Percentiles rank a stretch among this genome's conserved stretches.
These are phyloP conservation scores for Sporobolomyces phaffii DNA, from an alignment of 768 basidiomycete species.

Conservation along the genomic window DNA sequence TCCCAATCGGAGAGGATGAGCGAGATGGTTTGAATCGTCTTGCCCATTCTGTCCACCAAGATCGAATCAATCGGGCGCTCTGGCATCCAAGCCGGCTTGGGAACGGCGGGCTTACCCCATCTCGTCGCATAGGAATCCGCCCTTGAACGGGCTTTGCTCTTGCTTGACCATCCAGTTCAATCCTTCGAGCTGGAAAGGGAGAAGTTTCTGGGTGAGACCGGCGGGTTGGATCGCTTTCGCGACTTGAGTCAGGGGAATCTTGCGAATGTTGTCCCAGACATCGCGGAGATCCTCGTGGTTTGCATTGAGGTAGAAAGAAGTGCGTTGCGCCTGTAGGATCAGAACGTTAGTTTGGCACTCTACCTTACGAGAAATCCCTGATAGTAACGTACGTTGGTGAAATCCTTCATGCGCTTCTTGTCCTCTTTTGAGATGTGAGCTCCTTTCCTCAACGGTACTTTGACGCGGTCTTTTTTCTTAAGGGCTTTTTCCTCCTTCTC, in stretches of 20 bases:
- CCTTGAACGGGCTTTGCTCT: constrained; percentile 72
- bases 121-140: constrained; percentile 71
- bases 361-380: too few relatives aligned
- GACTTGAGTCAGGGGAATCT: constrained; percentile 57
- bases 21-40: constrained; percentile 94
- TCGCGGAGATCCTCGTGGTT: constrained; percentile 34
- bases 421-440: constrained; percentile 34
- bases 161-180: constrained; percentile 93
- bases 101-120: constrained; percentile 47
- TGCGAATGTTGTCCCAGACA: constrained; percentile 58
- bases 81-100: too few relatives aligned
- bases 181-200: constrained; percentile 94
- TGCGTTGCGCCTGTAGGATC: constrained; percentile 11
- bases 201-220: constrained; percentile 72
- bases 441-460: constrained; percentile 48
- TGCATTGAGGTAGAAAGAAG: constrained; percentile 23
- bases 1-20: constrained; percentile 68
- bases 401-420: constrained; percentile 52
- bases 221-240: constrained; percentile 69
- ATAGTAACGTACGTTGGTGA: constrained; percentile 67
- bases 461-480: constrained; percentile 29
- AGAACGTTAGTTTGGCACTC: constrained; percentile 26
- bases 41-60: constrained; percentile 61
- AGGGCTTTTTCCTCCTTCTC: constrained; percentile 40
- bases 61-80: neutral